These are phyloP conservation scores for Peribolospora kevripleyi DNA, from an alignment of 768 basidiomycete genomes.

Conservation along the genomic window DNA sequence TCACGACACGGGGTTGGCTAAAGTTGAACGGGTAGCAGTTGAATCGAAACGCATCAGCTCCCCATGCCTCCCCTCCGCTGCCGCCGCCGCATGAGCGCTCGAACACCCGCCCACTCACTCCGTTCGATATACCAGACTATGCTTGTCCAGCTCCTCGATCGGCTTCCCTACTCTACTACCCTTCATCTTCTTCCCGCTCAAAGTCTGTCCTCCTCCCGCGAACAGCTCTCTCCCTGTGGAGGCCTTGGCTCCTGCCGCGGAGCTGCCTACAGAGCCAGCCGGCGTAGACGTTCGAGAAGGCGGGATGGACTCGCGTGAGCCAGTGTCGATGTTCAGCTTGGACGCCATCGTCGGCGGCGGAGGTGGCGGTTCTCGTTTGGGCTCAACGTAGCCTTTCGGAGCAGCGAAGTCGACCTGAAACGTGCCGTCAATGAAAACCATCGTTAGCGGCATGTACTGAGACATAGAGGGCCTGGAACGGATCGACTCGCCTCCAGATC, in stretches of 20 bases:
- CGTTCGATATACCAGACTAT: slow-evolving; percentile 71
- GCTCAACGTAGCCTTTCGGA: slow-evolving; percentile 66
- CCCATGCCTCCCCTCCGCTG: no score
- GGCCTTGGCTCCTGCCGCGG: no score
- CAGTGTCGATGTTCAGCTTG: slow-evolving; percentile 68
- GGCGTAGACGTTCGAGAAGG: background rate
- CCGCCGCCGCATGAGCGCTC: background rate
- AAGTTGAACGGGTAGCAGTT: background rate
- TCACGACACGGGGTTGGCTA: slow-evolving; percentile 63
- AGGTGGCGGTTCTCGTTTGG: slow-evolving; percentile 43
- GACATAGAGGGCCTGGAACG: no score
- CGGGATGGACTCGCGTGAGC: background rate
- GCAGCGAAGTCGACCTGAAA: slow-evolving; percentile 65
- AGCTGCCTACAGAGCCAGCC: background rate
- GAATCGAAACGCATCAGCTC: background rate
- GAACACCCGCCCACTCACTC: slow-evolving; percentile 32
- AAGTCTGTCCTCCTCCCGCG: slow-evolving; percentile 78
- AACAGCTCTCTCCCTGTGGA: slow-evolving; percentile 40
- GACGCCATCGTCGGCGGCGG: slow-evolving; percentile 79
- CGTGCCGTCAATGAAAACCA: background rate
- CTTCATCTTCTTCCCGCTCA: slow-evolving; percentile 75
- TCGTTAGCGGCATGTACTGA: background rate
- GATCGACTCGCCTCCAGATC: slow-evolving; percentile 42
- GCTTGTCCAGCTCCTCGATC: slow-evolving; percentile 48
- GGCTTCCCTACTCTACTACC: slow-evolving; percentile 77